Evolutionary conservation across 2,329 filamentous ascomycete genomes (phyloP).

Genomic region (Kalaharituber pfeilii): DNA sequence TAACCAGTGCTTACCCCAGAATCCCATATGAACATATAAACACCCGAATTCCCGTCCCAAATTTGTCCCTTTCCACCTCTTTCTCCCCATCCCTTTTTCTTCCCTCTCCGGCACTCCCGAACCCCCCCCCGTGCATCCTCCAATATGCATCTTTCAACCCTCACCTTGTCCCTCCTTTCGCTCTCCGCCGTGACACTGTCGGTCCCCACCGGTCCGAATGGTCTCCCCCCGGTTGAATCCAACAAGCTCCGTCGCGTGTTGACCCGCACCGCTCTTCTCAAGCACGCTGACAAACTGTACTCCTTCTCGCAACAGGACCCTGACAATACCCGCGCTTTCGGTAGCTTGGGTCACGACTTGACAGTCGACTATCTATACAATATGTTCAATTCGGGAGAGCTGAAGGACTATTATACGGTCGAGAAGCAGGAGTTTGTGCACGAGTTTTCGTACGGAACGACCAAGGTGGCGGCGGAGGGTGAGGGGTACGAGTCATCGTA

Average conservation of each 20-base stretch:
- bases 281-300: constrained; percentile 32
- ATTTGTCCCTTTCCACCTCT: too few species aligned
- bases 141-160: not conserved
- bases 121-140: too few species aligned
- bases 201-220: not conserved
- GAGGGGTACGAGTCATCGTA: constrained; percentile 11
- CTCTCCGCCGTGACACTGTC: not conserved
- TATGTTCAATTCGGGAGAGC: not conserved
- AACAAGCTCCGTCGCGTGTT: constrained; percentile 29
- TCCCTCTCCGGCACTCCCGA: too few species aligned
- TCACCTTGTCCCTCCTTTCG: not conserved
- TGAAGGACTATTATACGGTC: constrained; percentile 3
- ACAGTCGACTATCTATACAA: constrained; percentile 31
- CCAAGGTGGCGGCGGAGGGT: constrained; percentile 1
- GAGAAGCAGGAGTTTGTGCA: constrained; percentile 7
- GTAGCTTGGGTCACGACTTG: constrained; percentile 31
- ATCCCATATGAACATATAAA: too few species aligned
- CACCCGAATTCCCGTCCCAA: too few species aligned
- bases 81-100: too few species aligned
- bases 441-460: not conserved
- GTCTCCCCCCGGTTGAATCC: constrained; percentile 25
- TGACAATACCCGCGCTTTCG: constrained; percentile 32
- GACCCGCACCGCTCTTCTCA: constrained; percentile 29
- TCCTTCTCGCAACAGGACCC: constrained; percentile 28
- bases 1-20: too few species aligned